Conservation (phyloP, 2,329 filamentous ascomycete species). For the Pseudocercospora cruenta region DNA sequence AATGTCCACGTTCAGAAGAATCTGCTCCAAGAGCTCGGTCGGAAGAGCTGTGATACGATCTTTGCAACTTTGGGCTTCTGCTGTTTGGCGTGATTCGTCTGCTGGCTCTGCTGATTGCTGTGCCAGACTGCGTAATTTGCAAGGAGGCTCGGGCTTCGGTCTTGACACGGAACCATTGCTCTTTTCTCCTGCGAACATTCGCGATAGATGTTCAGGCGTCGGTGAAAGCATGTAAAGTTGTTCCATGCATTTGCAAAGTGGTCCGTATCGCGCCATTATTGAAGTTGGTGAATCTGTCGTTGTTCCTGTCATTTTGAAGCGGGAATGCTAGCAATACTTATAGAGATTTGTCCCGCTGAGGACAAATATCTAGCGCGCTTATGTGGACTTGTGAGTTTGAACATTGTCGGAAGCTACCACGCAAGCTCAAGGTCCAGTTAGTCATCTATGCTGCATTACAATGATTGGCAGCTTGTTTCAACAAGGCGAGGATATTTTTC, state of each 20-base stretch:
- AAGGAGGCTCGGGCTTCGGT: background rate
- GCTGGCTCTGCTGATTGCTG: background rate
- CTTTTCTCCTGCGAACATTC: background rate
- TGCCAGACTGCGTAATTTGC: background rate
- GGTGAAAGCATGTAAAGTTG: background rate
- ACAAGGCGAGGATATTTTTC: background rate
- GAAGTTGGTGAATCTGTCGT: background rate
- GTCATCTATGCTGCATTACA: background rate
- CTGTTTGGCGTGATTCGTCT: background rate
- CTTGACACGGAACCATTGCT: background rate
- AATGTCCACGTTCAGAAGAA: background rate
- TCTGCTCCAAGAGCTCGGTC: background rate
- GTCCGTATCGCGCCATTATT: background rate
- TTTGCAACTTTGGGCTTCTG: background rate
- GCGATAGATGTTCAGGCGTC: background rate
- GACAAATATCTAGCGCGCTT: background rate
- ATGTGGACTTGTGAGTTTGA: background rate
- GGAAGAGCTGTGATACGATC: background rate
- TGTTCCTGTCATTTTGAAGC: background rate
- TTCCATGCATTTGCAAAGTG: background rate
- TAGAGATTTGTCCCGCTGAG: background rate
- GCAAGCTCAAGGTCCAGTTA: background rate
- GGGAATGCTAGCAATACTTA: background rate
- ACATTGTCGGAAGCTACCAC: background rate
- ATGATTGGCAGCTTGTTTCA: background rate